These are phyloP conservation scores for Echinochloa phyllopogon DNA, from an alignment of 176 grass and related monocot species.

Conservation along the genomic window DNA sequence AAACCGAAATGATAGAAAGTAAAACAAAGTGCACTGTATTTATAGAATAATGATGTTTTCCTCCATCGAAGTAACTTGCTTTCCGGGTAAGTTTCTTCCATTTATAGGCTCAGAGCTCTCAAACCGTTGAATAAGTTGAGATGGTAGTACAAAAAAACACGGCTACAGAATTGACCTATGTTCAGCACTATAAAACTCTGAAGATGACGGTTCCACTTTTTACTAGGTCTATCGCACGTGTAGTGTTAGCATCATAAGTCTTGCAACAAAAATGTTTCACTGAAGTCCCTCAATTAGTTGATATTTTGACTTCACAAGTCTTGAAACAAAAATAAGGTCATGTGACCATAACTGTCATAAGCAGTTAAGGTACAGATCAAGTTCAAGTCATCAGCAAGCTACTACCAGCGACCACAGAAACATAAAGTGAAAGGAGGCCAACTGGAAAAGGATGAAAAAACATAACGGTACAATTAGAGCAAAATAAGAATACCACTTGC, in stretches of 20 bases:
- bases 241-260: constrained; percentile 6
- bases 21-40: constrained; percentile 1
- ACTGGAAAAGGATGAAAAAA: neutral
- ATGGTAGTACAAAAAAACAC: neutral
- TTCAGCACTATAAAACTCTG: neutral
- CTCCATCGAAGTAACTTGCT: neutral
- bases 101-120: neutral
- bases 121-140: neutral
- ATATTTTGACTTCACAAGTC: neutral
- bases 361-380: neutral
- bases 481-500: constrained; percentile 10
- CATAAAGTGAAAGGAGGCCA: neutral
- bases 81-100: neutral
- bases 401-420: neutral
- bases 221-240: neutral
- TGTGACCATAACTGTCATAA: neutral
- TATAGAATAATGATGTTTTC: neutral
- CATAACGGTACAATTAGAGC: neutral
- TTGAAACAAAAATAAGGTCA: neutral
- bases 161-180: neutral
- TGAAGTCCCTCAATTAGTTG: neutral
- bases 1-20: neutral
- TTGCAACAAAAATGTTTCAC: neutral
- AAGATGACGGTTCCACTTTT: neutral
- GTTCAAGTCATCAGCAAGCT: neutral